Base-by-base conservation (phyloP, 768 basidiomycete genomes). In the Podaxis sp. region DNA sequence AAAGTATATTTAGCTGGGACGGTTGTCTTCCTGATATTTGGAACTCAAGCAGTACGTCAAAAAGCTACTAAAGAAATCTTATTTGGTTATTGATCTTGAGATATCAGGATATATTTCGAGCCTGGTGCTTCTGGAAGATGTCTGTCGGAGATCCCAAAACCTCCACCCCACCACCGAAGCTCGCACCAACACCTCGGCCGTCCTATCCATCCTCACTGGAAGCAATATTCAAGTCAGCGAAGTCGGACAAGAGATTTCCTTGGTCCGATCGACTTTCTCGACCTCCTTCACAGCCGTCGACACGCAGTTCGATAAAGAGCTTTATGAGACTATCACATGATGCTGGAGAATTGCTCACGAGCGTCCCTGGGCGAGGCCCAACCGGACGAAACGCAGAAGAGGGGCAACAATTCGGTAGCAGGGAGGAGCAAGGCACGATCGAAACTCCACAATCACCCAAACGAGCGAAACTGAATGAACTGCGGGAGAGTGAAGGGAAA, bases 21-120 rank as follows among this genome's bases (percentile, higher is more conserved):
- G 7, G 72, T 67, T n/a, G 62, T 76, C 3, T 72, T 77, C 57
- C 64, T 77, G 7, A 68, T 76, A 4, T 77, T 76, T 60, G 75
- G 73, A 4, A 73, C 74, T 23, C 76, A 77, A 68, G 59, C 67
- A 4, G 74, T 74, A 56, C 28, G 71, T 63, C 13, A 55, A 35
- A 11, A 38, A 5, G 42, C 18, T 52, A 36, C 13, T 42, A 11
- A 11, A 32, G 11, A 25, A 16, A 38, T 38, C 11, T 10, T 11
- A 18, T 4, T 25, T 36, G 14, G 23, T 25, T 27, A 10, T 36
- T 57, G 38, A 48, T 27, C 16, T 56, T 16, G 50, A 52, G 1
- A 36, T 28, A 10, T 16, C 57, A 74, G 72, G 75, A 74, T 57
- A 70, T 76, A 16, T 63, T 74, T 27, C 66, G 67, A 6, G 70